Evolutionary conservation across 2,329 filamentous ascomycete species (phyloP).

Genomic region (Coniochaeta sp.): DNA sequence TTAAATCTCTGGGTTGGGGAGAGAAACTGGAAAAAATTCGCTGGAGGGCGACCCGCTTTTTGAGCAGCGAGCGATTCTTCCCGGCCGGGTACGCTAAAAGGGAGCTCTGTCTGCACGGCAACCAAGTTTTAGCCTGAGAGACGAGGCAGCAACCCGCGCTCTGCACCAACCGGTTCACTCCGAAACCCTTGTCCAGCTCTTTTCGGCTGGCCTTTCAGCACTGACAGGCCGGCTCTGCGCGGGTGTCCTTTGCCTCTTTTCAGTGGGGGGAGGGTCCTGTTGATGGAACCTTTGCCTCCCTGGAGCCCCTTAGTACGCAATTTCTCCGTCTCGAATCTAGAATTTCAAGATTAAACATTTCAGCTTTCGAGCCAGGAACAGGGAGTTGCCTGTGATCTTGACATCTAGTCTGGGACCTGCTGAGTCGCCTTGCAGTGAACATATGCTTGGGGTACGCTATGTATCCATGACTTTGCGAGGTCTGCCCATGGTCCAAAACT

Average conservation of each 20-base stretch:
- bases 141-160: not conserved
- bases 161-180: not conserved
- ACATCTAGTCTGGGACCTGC: not conserved
- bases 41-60: slow-evolving; percentile 19
- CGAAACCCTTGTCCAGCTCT: not conserved
- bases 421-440: not conserved
- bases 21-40: slow-evolving; percentile 38
- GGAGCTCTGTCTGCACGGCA: slow-evolving; percentile 3
- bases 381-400: not conserved
- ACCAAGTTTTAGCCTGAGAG: not conserved
- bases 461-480: not conserved
- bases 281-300: not conserved
- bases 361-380: not conserved
- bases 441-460: not conserved
- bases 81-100: slow-evolving; percentile 20
- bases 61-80: slow-evolving; percentile 47
- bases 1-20: slow-evolving; percentile 35
- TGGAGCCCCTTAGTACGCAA: not conserved
- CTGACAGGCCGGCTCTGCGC: not conserved
- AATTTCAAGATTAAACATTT: not conserved
- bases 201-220: not conserved
- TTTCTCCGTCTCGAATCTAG: not conserved
- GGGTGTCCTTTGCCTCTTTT: not conserved
- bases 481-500: not conserved
- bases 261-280: not conserved